A percentile compares a stretch with the other conserved stretches of the same genome.
These are phyloP conservation scores for Incumbomyces lentus DNA, from an alignment of 2,329 filamentous ascomycete species.

Conservation along the genomic window DNA sequence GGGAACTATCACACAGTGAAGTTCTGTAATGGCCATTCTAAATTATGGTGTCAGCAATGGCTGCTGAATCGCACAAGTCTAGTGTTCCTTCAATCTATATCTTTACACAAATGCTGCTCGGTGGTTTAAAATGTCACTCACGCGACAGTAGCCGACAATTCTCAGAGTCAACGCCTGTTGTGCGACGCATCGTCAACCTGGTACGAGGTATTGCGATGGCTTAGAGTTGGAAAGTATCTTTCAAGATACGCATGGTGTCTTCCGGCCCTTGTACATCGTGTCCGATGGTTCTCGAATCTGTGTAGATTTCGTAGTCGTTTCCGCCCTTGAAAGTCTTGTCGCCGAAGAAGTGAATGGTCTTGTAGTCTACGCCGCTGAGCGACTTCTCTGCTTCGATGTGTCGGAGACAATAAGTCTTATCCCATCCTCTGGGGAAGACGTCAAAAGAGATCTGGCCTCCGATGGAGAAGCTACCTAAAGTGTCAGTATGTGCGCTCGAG, in stretches of 20 bases:
- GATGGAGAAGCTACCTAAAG: conserved; percentile 62
- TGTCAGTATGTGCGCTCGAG: background rate
- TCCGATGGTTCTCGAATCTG: conserved; percentile 68
- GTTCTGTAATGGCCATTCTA: too few relatives aligned
- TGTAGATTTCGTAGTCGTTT: conserved; percentile 93
- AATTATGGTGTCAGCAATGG: too few relatives aligned
- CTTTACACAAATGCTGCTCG: too few relatives aligned
- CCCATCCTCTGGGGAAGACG: conserved; percentile 93
- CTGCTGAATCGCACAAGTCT: too few relatives aligned
- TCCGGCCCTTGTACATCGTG: conserved; percentile 74
- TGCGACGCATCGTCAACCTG: too few relatives aligned
- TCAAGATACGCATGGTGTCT: conserved; percentile 70
- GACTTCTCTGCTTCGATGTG: conserved; percentile 78
- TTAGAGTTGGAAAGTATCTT: conserved; percentile 62
- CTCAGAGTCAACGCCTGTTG: too few relatives aligned
- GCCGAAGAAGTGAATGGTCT: conserved; percentile 92
- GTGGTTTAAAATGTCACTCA: too few relatives aligned
- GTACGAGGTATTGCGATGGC: background rate
- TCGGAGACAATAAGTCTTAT: conserved; percentile 92
- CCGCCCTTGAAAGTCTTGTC: conserved; percentile 88
- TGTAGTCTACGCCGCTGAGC: conserved; percentile 55
- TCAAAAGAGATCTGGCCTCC: conserved; percentile 98
- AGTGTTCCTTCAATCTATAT: background rate
- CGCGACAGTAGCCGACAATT: too few relatives aligned
- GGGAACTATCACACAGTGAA: too few relatives aligned